Conservation (phyloP, 106 monocot species). For the Dendrobium catenatum region DNA sequence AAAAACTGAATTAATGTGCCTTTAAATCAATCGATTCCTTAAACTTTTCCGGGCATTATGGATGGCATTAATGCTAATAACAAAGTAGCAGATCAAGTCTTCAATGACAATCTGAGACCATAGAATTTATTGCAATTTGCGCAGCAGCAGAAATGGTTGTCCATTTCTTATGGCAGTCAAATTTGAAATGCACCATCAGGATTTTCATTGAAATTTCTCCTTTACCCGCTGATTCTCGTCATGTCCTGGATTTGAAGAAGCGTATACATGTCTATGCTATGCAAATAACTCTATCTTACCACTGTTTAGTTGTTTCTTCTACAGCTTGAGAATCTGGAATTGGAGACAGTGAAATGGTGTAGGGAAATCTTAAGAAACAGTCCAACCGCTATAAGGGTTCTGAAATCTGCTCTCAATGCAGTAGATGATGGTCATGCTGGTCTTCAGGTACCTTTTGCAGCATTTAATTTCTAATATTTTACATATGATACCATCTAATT, state of each 20-base stretch:
- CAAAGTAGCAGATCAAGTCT: no score
- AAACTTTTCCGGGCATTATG: no score
- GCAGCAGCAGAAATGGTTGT: no score
- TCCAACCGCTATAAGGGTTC: conserved; percentile 81
- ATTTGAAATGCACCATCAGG: neutral
- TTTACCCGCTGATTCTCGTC: neutral
- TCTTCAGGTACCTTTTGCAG: conserved; percentile 59
- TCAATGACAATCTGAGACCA: no score
- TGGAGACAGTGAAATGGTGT: conserved; percentile 84
- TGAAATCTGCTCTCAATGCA: conserved; percentile 92
- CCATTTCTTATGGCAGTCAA: no score
- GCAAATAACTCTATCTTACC: neutral
- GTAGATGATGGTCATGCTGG: conserved; percentile 98
- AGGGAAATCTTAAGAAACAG: conserved; percentile 81
- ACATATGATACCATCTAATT: neutral
- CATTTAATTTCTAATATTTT: neutral
- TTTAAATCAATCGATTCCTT: no score
- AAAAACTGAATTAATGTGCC: no score
- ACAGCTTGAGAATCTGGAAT: conserved; percentile 82
- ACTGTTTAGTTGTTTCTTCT: neutral
- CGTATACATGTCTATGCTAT: neutral
- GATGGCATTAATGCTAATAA: neutral
- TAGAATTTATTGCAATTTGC: no score
- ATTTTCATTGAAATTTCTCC: neutral
- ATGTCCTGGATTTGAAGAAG: neutral